Evolutionary conservation across 345 rosid genomes (phyloP).

Genomic region (Lenwebbia sp.): DNA sequence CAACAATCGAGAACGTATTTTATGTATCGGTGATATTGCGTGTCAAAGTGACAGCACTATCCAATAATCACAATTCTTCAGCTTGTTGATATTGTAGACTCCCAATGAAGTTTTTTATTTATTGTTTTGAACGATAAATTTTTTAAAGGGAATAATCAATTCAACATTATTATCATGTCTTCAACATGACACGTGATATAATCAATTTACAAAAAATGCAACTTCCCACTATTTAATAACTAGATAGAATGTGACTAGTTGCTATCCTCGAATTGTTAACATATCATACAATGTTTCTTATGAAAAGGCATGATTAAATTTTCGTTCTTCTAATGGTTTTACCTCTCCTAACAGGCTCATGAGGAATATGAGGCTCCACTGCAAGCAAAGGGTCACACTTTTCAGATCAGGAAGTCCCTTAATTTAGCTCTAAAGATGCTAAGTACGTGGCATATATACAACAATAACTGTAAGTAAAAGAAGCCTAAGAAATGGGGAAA

Average conservation of each 20-base stretch:
- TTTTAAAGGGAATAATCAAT: not conserved
- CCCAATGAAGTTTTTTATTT: not conserved
- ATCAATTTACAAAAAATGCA: not conserved
- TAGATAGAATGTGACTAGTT: not conserved
- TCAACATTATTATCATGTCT: not conserved
- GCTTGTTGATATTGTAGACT: not conserved
- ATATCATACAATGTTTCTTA: not conserved
- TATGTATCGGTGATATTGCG: not conserved
- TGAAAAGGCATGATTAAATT: not conserved
- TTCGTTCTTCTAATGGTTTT: not conserved
- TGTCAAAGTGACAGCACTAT: not conserved
- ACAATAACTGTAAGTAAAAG: not conserved
- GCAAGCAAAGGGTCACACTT: not conserved
- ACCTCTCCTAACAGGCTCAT: not conserved
- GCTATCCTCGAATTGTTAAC: not conserved
- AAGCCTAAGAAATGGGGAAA: not conserved
- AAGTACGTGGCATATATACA: not conserved
- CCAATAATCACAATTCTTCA: not conserved
- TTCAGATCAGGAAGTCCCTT: not conserved
- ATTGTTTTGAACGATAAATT: not conserved
- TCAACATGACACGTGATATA: not conserved
- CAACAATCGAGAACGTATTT: not conserved
- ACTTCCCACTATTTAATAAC: not conserved
- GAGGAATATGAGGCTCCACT: not conserved
- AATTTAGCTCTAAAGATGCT: not conserved